Conservation (phyloP, 495 filamentous ascomycete species). For the Stereocaulon alpinum region DNA sequence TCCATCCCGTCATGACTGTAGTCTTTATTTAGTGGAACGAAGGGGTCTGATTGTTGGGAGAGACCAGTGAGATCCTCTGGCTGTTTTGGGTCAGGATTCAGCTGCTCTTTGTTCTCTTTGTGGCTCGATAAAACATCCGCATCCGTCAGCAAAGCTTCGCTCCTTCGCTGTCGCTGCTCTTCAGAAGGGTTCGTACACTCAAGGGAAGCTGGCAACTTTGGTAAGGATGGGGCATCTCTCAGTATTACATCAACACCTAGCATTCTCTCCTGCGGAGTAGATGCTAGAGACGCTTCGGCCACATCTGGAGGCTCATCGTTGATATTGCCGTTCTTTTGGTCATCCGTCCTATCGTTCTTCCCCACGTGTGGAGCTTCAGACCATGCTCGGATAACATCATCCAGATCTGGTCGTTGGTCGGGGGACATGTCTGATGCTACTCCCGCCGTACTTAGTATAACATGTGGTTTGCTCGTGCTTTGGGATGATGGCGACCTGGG, state of each 20-base stretch:
- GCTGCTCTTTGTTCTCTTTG: background rate
- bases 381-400: conserved; percentile 19
- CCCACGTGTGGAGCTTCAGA: conserved; percentile 17
- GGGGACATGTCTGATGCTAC: background rate
- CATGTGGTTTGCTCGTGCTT: background rate
- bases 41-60: background rate
- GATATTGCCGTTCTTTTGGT: background rate
- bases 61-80: background rate
- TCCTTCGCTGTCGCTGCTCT: background rate
- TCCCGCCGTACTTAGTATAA: background rate
- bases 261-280: conserved; percentile 16
- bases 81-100: background rate
- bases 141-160: background rate
- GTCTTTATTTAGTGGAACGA: background rate
- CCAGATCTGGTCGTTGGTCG: conserved; percentile 18
- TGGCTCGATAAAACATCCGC: background rate
- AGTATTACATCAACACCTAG: conserved; percentile 11
- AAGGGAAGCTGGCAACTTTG: conserved; percentile 11
- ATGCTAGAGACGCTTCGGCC: conserved; percentile 16
- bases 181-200: background rate
- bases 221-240: conserved; percentile 11
- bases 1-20: background rate
- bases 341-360: background rate
- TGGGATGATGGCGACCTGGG: conserved; percentile 6
- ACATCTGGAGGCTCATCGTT: background rate